phyloP scores from a whole-genome alignment of 768 basidiomycete genomes.

The Pseudohyphozyma bogoriensis region DNA sequence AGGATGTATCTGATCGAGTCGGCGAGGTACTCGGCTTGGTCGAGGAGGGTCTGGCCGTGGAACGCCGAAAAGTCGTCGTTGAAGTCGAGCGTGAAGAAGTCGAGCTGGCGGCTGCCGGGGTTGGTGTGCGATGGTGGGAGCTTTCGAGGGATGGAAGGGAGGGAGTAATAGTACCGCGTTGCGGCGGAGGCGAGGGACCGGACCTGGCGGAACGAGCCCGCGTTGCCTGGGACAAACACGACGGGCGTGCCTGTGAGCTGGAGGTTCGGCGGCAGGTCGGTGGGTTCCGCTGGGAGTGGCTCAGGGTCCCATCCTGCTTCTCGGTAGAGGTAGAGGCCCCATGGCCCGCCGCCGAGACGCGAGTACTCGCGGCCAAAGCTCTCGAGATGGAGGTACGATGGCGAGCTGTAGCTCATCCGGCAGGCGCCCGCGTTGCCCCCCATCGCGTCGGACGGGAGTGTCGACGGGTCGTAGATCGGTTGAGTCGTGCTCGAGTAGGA shows the following conservation, averaged over 20 bases:
- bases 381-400: constrained; percentile 67
- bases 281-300: constrained; percentile 44
- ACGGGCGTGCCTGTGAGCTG: constrained; percentile 58
- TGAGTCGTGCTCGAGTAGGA: constrained; percentile 22
- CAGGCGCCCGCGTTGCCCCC: constrained; percentile 41
- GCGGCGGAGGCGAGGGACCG: constrained; percentile 91
- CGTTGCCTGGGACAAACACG: constrained; percentile 93
- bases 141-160: constrained; percentile 42
- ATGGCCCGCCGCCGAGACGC: constrained; percentile 21
- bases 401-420: constrained; percentile 92
- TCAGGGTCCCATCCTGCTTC: constrained; percentile 71
- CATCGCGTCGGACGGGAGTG: constrained; percentile 17
- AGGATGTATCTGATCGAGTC: constrained; percentile 67
- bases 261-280: not conserved
- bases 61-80: constrained; percentile 96
- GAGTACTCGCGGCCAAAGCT: constrained; percentile 65
- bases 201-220: constrained; percentile 86
- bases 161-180: constrained; percentile 61
- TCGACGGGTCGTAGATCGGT: constrained; percentile 27
- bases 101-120: constrained; percentile 51
- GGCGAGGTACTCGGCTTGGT: constrained; percentile 66
- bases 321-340: constrained; percentile 69
- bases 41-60: constrained; percentile 74
- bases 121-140: constrained; percentile 43
- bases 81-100: constrained; percentile 89